phyloP scores from a whole-genome alignment of 2,329 filamentous ascomycete species.

The Leptographium flavum region DNA sequence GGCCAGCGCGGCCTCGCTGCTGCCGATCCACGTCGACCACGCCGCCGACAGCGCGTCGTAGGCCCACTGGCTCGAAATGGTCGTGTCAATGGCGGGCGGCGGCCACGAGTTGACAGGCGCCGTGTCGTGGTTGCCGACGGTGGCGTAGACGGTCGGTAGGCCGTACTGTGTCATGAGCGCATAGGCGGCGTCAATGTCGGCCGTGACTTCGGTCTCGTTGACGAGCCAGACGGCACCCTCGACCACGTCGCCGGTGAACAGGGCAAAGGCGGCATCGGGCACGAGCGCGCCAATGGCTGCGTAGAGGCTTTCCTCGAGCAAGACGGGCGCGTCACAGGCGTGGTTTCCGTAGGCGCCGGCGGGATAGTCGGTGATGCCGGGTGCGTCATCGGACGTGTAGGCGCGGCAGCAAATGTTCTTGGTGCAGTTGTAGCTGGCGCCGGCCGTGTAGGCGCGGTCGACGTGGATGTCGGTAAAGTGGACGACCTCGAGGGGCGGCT shows the following conservation, averaged over 20 bases:
- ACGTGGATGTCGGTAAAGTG: slow-evolving; percentile 47
- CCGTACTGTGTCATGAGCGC: slow-evolving; percentile 26
- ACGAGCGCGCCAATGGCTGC: slow-evolving; percentile 30
- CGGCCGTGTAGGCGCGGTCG: slow-evolving; percentile 36
- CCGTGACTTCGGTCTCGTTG: slow-evolving; percentile 15
- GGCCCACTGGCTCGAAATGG: slow-evolving; percentile 26
- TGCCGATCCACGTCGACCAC: slow-evolving; percentile 32
- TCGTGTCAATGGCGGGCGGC: neutral
- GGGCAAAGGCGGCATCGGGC: slow-evolving; percentile 32
- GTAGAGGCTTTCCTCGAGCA: slow-evolving; percentile 40
- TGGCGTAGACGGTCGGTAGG: slow-evolving; percentile 29
- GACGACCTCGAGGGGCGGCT: slow-evolving; percentile 35
- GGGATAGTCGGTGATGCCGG: slow-evolving; percentile 31
- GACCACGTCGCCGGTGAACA: slow-evolving; percentile 45
- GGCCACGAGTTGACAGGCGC: slow-evolving; percentile 33
- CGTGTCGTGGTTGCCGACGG: slow-evolving; percentile 42
- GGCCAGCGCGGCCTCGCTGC: slow-evolving; percentile 15
- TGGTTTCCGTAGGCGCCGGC: slow-evolving; percentile 38
- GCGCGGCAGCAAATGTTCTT: slow-evolving; percentile 41
- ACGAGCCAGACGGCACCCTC: slow-evolving; percentile 37
- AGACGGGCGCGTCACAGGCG: slow-evolving; percentile 35
- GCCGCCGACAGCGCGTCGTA: slow-evolving; percentile 30
- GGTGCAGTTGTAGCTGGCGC: slow-evolving; percentile 38
- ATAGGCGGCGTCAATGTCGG: slow-evolving; percentile 29
- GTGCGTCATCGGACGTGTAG: slow-evolving; percentile 30